Base-by-base conservation (phyloP, 2,329 filamentous ascomycete species). In the Xylaria sp. region DNA sequence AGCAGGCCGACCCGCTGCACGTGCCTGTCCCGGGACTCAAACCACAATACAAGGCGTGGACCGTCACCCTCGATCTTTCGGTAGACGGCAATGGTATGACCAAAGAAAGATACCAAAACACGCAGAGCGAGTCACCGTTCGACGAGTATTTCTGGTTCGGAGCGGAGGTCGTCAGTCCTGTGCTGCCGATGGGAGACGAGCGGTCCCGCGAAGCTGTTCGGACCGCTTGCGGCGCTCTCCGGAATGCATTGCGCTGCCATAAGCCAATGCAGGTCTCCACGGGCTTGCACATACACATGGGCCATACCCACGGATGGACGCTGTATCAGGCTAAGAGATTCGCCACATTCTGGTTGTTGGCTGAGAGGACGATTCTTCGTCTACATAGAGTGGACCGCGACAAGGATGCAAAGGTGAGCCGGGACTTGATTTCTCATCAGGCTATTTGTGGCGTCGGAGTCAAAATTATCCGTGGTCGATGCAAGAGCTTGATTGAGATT, bases 241-340 rank as follows among this genome's bases (percentile, higher is more conserved):
- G 69, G 33, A 14, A 60, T 15, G 6, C 21, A 19, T 17, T 70
- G 7, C 68, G 69, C 4, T 59, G 37, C 37, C 63, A 68, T 38
- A 71, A 70, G 42, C 69, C 69, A 7, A 70, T 71, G 65, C 55
- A 67, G 17, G 43, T 55, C 33, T 66, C 65, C 31, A 56, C 67
- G 9, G 68, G 69, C 19, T 15, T 71, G 1, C 68, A 70, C 23
- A 51, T 71, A 5, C 68, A 71, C 33, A 15, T 71, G 19, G 69
- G 69, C 9, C 63, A 71, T 38, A 63, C 59, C 15, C 43, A 61
- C 6, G 69, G 69, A 2, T 71, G 67, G 68, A 64, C 62, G 19
- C 60, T 71, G 21, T 43, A 57, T 19, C 65, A 70, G 19, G 33
- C 67, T 1, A 71, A 71, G 61, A 65, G 58, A 46, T 67, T 71